Evolutionary conservation across 164 flowering plant species (phyloP), one percentile per base, ranked within the genome.

Genomic region (Hamamelis virginiana): DNA sequence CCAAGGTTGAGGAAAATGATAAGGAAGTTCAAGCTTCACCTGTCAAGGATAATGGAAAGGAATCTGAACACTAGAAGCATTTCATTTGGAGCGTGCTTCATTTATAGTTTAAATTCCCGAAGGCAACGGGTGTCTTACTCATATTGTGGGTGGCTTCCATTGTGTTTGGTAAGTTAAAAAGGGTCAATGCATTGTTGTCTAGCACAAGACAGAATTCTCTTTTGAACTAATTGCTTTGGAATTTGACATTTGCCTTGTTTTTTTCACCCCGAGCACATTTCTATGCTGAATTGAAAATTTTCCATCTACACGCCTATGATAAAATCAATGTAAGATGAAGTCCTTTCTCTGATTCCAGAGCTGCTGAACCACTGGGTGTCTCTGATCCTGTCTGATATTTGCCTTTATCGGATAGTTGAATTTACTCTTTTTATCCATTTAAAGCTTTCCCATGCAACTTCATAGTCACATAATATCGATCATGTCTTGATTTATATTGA

Each of bases 1-100:
- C 71, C 22, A 74, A 70, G 57, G 57, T 61, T 60, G 80, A 77
- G 21, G 71, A 4, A 41, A 60, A 68, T 62, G 76, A 56, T 23
- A 77, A 64, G 63, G 77, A 69, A 68, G 72, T 62, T 62, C 66
- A 80, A 33, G 73, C 62, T 64, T 53, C 69, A 28, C 46, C 73
- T 21, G 21, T 57, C 47, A 71, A 75, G 57, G 83, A 79, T 12
- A 77, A 65, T 64, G 72, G 61, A 8, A 76, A 72, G 62, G 82
- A 76, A 72, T 68, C 67, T 61, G 73, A 74, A 55, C 50, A 72
- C 21, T 76, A 72, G 46, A 71, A 38, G 44, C 38, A 53, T 27
- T 64, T 47, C 26, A 5, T 18, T 41, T 44, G 52, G 33, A 23
- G 52, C 53, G 19, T 45, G 19, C 19, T n/a, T 26, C 22, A 19